Evolutionary conservation across 192 early-diverging fungal genomes (phyloP).

Genomic region (Podila verticillata): DNA sequence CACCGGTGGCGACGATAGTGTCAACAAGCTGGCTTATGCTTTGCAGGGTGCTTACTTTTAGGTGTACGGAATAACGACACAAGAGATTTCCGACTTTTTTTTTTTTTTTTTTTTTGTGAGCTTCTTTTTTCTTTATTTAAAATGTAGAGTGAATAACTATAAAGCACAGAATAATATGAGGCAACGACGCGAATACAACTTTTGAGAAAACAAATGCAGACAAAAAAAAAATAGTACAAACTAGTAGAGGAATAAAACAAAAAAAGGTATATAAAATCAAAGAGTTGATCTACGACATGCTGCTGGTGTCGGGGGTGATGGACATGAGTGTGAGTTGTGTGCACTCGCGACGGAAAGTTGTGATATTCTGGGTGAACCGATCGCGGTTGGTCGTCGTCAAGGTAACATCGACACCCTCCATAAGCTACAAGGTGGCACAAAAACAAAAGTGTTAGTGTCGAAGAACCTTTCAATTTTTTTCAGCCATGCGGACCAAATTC

Average conservation of each 20-base stretch:
- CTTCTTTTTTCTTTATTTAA: not conserved
- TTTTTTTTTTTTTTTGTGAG: constrained; percentile 2
- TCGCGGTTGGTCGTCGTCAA: constrained; percentile 66
- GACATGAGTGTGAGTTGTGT: constrained; percentile 50
- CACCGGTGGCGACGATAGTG: constrained; percentile 26
- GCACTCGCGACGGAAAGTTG: constrained; percentile 58
- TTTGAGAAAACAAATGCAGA: not conserved
- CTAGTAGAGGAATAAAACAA: not conserved
- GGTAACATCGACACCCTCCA: constrained; percentile 70
- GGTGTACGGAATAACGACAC: too few species aligned
- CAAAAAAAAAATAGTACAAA: not conserved
- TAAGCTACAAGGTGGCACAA: constrained; percentile 18
- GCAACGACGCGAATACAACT: too few species aligned
- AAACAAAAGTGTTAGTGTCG: not conserved
- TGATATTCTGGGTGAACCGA: constrained; percentile 73
- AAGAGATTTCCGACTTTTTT: too few species aligned
- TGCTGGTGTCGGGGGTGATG: constrained; percentile 12
- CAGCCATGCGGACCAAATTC: not conserved
- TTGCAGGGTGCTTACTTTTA: constrained; percentile 47
- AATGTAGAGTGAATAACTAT: too few species aligned
- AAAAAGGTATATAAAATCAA: constrained; percentile 33
- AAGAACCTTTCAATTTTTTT: not conserved
- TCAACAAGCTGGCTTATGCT: constrained; percentile 26
- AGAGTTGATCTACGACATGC: constrained; percentile 51
- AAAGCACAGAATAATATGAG: not conserved